Base-by-base conservation (phyloP, 2,329 filamentous ascomycete species). In the Niveomyces coronatus region DNA sequence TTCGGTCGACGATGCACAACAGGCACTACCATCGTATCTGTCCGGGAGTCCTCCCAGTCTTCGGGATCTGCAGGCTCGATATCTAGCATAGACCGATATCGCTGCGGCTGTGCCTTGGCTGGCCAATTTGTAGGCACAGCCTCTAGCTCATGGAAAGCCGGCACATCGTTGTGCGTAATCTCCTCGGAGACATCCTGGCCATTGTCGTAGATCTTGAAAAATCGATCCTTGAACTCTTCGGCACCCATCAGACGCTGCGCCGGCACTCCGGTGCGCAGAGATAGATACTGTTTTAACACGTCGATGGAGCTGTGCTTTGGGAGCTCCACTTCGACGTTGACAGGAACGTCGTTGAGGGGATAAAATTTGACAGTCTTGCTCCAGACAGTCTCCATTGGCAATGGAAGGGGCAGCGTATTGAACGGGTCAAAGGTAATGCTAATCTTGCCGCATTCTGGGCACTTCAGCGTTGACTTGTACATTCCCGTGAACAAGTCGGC, bases 351-450 rank as follows among this genome's bases (percentile, higher is more conserved):
- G 42, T 81, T 76, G 2, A 91, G 63, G 3, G 88, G 87, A 43
- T 85, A 81, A 55, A 83, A 95, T 39, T 75, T 80, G 48, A 96
- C 66, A 1, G 71, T 69, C 46, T 82, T 81, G 42, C 67, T 70
- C 82, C 86, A 94, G 31, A 85, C 72, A 46, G 82, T 87, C 56
- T 91, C 82, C 39, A 94, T 76, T 0, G 91, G 91, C 23, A 98
- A 66, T 41, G 93, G 91, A 17, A 98, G 66, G 0, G 91, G 95
- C 42, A 98, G 64, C 47, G 93, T 91, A 58, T 87, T 95, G 68
- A 94, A 98, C 1, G 91, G 91, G 56, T 98, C 91, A 53, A 98
- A 98, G 0, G 91, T 96, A 51, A 98, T 94, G 72, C 88, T 95
- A 60, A 96, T 83, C 63, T 96, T 98, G 49, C 82, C 74, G 57